These are phyloP conservation scores for Syzygium oleosum DNA, from an alignment of 345 rosid genomes.

Conservation along the genomic window DNA sequence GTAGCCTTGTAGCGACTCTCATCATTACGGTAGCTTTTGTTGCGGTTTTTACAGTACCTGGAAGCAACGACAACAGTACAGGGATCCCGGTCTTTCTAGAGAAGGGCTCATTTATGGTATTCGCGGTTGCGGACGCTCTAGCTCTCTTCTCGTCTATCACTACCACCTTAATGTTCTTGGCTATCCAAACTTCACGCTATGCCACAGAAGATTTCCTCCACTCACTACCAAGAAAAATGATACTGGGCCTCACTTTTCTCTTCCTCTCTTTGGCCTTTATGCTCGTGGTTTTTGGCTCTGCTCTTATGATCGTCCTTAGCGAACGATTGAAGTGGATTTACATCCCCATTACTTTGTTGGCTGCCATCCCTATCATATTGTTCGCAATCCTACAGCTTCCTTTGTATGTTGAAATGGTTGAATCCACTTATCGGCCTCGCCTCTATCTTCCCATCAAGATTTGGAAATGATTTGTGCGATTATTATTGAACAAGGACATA, in stretches of 20 bases:
- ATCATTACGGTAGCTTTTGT: background rate
- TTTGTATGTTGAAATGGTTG: background rate
- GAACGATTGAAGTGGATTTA: background rate
- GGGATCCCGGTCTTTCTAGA: background rate
- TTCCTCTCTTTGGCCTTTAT: background rate
- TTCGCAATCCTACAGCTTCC: background rate
- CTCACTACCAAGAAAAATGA: background rate
- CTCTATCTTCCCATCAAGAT: rapidly evolving
- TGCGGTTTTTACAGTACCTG: background rate
- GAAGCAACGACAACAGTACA: background rate
- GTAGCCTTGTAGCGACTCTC: background rate
- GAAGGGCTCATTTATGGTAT: background rate
- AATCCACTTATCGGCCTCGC: background rate
- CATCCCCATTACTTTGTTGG: background rate
- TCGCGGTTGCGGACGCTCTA: rapidly evolving
- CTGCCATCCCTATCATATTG: background rate
- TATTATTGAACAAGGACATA: background rate
- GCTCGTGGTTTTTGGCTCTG: background rate
- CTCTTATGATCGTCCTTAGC: background rate
- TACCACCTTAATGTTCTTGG: background rate
- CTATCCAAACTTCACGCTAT: background rate
- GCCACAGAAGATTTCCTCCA: background rate
- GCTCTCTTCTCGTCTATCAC: background rate
- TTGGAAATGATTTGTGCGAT: background rate
- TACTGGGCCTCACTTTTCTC: background rate